Evolutionary conservation across 2,329 filamentous ascomycete genomes (phyloP), one percentile per base, ranked within the genome.

Genomic region (Ceratocystis smalleyi): DNA sequence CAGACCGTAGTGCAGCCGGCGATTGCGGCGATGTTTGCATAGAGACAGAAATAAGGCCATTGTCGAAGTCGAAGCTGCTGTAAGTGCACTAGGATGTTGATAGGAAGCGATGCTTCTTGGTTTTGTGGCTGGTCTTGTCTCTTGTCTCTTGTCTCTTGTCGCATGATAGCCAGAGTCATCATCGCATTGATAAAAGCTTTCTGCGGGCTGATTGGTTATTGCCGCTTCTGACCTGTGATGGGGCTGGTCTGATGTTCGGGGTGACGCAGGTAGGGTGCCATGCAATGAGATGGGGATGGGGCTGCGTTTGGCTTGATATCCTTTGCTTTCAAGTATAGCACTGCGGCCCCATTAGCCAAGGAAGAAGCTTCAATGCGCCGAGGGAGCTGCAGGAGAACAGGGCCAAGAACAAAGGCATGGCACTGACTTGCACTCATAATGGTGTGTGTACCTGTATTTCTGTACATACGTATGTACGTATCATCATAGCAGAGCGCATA

Each of bases 281-380:
- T 0, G 85, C 87, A 67, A 17, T 19, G 45, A n/a, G 45, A 47
- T 47, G 35, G 12, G 12, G 45, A 47, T 47, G 35, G 12, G 12
- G 10, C 35, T 40, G 45, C 45, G 15, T n/a, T 47, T n/a, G 45
- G 45, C 45, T 2, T 19, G 45, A n/a, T 47, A 47, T 22, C 19
- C 8, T 19, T 47, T 47, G 8, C 19, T 47, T 47, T 17, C 15
- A 47, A 19, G 45, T 19, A 47, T 7, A 24, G 10, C 10, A 30
- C 24, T 30, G 22, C 19, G 17, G 49, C 49, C 49, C 49, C 43
- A 47, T 47, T 47, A 8, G 43, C 10, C 35, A 40, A 40, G 17
- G n/a, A 19, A 47, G n/a, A 19, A 47, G 43, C 43, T 47, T 47
- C 43, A 47, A 8, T 47, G 43, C 35, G 35, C 10, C 12, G 35